A percentile compares a stretch with the other conserved stretches of the same genome.
These are phyloP conservation scores for Solanum commersonii DNA, from an alignment of 257 asterid genomes.

Conservation along the genomic window DNA sequence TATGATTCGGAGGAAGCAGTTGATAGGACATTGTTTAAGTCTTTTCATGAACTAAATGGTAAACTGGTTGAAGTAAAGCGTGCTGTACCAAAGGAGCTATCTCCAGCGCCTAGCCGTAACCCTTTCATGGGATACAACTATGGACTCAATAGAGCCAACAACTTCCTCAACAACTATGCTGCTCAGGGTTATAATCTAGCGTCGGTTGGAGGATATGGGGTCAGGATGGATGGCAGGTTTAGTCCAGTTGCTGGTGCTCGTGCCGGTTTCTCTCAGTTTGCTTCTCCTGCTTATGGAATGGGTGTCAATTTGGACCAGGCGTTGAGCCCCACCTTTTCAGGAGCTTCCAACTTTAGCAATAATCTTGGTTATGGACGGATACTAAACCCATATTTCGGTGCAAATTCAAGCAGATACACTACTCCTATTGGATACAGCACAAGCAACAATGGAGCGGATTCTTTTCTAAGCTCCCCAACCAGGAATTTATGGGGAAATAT, in stretches of 20 bases:
- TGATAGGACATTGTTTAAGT: conserved; percentile 58
- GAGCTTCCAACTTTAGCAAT: conserved; percentile 46
- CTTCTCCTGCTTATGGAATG: conserved; percentile 46
- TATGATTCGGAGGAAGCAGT: conserved; percentile 79
- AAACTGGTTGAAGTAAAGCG: conserved; percentile 80
- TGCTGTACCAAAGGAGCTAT: conserved; percentile 76
- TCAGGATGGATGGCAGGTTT: conserved; percentile 62
- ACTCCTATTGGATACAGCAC: conserved; percentile 64
- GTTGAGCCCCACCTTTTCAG: conserved; percentile 44
- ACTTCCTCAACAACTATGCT: conserved; percentile 44
- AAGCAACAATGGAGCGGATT: conserved; percentile 41
- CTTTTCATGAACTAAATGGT: conserved; percentile 72
- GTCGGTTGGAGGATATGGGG: conserved; percentile 53
- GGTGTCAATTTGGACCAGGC: conserved; percentile 63
- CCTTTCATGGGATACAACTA: conserved; percentile 51
- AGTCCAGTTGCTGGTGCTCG: conserved; percentile 47
- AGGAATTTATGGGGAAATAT: conserved; percentile 68
- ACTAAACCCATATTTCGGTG: conserved; percentile 46
- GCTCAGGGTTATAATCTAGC: conserved; percentile 46
- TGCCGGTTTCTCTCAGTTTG: conserved; percentile 50
- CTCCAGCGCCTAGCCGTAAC: conserved; percentile 58
- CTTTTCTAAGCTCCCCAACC: conserved; percentile 36
- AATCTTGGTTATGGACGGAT: conserved; percentile 56
- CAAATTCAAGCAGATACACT: conserved; percentile 45
- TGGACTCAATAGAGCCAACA: conserved; percentile 47